These are phyloP conservation scores for Circinella umbellata DNA, from an alignment of 371 early-diverging fungal species.

Conservation along the genomic window DNA sequence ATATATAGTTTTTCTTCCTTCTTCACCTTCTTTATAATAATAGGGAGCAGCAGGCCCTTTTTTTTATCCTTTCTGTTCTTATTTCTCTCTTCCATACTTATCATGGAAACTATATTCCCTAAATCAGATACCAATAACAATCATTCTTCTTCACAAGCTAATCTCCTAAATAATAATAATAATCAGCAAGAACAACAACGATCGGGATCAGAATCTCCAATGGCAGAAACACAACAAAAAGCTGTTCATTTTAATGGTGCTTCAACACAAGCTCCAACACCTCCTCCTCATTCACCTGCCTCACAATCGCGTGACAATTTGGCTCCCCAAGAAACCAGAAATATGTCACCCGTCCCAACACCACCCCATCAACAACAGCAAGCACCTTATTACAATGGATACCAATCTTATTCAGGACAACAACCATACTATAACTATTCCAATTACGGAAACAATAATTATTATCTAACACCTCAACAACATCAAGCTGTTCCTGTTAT, in stretches of 20 bases:
- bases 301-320: constrained; percentile 15
- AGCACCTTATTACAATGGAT: not conserved
- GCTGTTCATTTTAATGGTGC: not conserved
- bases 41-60: not conserved
- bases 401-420: constrained; percentile 4
- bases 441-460: constrained; percentile 3
- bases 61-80: not conserved
- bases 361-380: not conserved
- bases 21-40: not conserved
- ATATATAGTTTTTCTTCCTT: not conserved
- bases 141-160: not conserved
- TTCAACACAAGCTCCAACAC: constrained; percentile 1
- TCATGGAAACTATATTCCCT: not conserved
- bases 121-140: not conserved
- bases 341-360: not conserved
- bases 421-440: not conserved
- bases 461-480: constrained; percentile 6
- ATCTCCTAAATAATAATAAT: not conserved
- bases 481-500: constrained; percentile 6
- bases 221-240: not conserved
- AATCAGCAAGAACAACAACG: not conserved
- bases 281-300: constrained; percentile 4
- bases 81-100: not conserved
- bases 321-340: not conserved
- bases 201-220: not conserved